These are phyloP conservation scores for Salpingoeca rosetta DNA, from an alignment of 78 protist species.

Conservation along the genomic window DNA sequence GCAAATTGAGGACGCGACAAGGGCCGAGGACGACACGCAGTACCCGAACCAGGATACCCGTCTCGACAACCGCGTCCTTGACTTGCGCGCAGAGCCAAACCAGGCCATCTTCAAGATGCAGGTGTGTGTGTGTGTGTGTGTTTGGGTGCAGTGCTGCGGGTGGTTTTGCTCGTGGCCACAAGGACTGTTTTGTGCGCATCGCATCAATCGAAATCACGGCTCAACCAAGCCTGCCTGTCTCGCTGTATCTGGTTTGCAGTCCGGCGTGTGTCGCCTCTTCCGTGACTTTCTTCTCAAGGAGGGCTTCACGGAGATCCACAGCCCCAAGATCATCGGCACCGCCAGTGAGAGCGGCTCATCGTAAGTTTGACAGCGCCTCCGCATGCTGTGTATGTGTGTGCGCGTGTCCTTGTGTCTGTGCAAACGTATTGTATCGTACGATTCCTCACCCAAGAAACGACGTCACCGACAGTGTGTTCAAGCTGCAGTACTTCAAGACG, in stretches of 20 bases:
- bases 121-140: no score
- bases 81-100: slow-evolving; percentile 85
- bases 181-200: background rate
- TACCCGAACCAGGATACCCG: slow-evolving; percentile 58
- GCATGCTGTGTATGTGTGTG: no score
- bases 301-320: slow-evolving; percentile 89
- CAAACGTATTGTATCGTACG: no score
- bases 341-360: slow-evolving; percentile 89
- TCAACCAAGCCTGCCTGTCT: background rate
- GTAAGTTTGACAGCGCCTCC: background rate
- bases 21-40: slow-evolving; percentile 23
- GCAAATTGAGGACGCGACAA: slow-evolving; percentile 62
- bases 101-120: slow-evolving; percentile 78
- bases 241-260: slow-evolving; percentile 6
- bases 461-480: background rate
- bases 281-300: slow-evolving; percentile 25
- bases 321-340: slow-evolving; percentile 88
- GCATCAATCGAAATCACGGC: no score
- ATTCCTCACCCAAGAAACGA: no score
- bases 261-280: slow-evolving; percentile 36
- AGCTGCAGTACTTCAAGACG: slow-evolving; percentile 75
- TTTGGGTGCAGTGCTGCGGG: slow-evolving; percentile 14
- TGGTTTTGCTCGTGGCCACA: background rate
- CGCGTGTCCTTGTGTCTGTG: no score
- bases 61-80: slow-evolving; percentile 78